These are phyloP conservation scores for Paecilomyces variotii DNA, from an alignment of 2,329 filamentous ascomycete species.

Conservation along the genomic window DNA sequence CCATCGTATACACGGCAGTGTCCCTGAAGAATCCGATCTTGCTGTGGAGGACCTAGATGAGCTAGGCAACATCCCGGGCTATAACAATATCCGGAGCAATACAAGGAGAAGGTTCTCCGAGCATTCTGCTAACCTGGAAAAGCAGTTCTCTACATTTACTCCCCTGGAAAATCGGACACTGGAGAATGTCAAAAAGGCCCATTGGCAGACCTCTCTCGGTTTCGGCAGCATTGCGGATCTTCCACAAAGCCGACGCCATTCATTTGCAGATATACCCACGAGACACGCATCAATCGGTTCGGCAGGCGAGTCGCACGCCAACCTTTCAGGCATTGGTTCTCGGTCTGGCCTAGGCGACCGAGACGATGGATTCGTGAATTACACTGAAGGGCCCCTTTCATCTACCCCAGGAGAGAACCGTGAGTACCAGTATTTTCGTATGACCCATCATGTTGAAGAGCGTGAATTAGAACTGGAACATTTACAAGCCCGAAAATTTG, in stretches of 20 bases:
- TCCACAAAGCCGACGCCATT: slow-evolving; percentile 44
- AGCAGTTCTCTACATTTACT: slow-evolving; percentile 29
- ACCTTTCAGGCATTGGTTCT: slow-evolving; percentile 9
- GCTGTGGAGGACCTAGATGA: slow-evolving; percentile 40
- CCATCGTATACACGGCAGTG: slow-evolving; percentile 33
- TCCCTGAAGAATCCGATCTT: slow-evolving; percentile 37
- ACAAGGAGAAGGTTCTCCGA: slow-evolving; percentile 37
- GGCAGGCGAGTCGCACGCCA: slow-evolving; percentile 23
- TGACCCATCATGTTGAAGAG: slow-evolving; percentile 22
- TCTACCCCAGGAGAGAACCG: slow-evolving; percentile 32
- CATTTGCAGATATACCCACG: slow-evolving; percentile 44
- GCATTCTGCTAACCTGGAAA: slow-evolving; percentile 34
- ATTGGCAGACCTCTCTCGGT: slow-evolving; percentile 44
- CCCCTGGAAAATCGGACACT: slow-evolving; percentile 36
- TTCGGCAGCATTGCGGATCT: slow-evolving; percentile 39
- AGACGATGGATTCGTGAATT: slow-evolving; percentile 29
- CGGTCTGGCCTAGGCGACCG: slow-evolving; percentile 22
- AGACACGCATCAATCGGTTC: slow-evolving; percentile 38
- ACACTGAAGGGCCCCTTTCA: slow-evolving; percentile 27
- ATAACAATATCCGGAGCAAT: slow-evolving; percentile 30
- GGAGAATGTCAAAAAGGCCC: slow-evolving; percentile 39
- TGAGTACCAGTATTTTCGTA: slow-evolving; percentile 34
- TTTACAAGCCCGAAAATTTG: slow-evolving; percentile 31
- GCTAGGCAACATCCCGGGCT: slow-evolving; percentile 30
- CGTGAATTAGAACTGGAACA: slow-evolving; percentile 26